Evolutionary conservation across 139 green algal species (phyloP).

Genomic region (Astrephomene gubernaculifera): DNA sequence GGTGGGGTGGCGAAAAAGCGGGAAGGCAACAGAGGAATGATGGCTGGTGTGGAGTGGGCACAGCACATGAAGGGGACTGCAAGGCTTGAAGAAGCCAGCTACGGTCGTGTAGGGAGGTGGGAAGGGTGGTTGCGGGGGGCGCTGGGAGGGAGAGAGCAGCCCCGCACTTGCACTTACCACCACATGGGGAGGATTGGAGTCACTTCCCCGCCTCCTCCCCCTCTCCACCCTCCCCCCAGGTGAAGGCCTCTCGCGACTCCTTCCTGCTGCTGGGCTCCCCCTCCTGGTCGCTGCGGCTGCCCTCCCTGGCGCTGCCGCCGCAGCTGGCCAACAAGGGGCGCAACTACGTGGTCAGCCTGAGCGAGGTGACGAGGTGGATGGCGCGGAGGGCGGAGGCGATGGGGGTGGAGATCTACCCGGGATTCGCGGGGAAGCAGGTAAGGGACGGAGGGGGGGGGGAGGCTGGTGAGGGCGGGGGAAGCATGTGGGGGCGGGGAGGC

Average conservation of each 20-base stretch:
- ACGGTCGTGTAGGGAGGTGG: too few relatives aligned
- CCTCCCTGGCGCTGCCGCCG: slow-evolving; percentile 74
- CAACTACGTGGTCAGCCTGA: slow-evolving; percentile 89
- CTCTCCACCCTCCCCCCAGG: background rate
- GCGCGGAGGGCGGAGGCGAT: slow-evolving; percentile 79
- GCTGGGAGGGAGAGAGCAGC: too few relatives aligned
- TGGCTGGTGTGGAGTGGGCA: too few relatives aligned
- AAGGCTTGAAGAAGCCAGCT: too few relatives aligned
- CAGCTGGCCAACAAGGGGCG: slow-evolving; percentile 87
- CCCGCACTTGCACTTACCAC: too few relatives aligned
- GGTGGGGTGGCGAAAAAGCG: too few relatives aligned
- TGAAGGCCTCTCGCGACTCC: slow-evolving; percentile 47
- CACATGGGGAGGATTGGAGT: too few relatives aligned
- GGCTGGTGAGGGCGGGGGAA: background rate
- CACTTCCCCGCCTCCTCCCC: background rate
- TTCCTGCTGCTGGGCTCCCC: slow-evolving; percentile 56
- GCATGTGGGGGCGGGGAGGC: background rate
- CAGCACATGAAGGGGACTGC: too few relatives aligned
- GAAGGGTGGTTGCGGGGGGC: too few relatives aligned
- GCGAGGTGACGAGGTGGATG: slow-evolving; percentile 86
- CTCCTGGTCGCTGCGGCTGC: slow-evolving; percentile 45
- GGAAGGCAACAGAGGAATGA: too few relatives aligned
- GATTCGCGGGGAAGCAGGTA: slow-evolving; percentile 80
- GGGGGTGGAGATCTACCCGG: slow-evolving; percentile 93
- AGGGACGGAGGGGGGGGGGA: background rate